Base-by-base conservation (phyloP, 108 stramenopile genomes). In the Schizochytrium sp. region DNA sequence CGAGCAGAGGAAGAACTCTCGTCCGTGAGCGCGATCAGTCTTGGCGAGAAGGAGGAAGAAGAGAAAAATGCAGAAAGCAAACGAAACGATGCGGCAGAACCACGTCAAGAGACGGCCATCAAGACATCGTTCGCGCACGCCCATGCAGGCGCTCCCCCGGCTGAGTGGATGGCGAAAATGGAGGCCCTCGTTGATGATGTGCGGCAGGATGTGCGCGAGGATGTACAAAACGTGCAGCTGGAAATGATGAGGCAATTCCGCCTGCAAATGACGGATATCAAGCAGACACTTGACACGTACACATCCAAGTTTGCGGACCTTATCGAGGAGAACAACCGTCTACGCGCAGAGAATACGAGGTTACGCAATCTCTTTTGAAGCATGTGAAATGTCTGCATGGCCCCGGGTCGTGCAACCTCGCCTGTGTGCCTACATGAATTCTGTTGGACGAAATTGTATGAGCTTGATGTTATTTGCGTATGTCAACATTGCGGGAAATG, bases 211-310 rank as follows among this genome's bases (percentile, higher is more conserved):
- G 45, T 83, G 45, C 76, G 76, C 16, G 76, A 53, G 23, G 76
- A 83, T 28, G 51, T 83, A 25, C 45, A 83, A 23, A 83, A 83
- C 28, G 76, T 83, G n/a, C 76, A 83, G 76, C 76, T 83, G 6
- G 76, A 83, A 34, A 83, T 83, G 76, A 83, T 83, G 76, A 43
- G 76, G 45, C 76, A 83, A 4, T 83, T 83, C 76, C 76, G 76
- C 25, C 76, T 83, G 6, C 76, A 83, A 23, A 83, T 83, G 76
- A 83, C 43, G 16, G 76, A 83, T 45, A 83, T 83, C 51, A 53
- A 23, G 51, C 45, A 53, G 48, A 53, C 51, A 43, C 76, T 83
- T 23, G 23, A 53, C 51, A 23, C 45, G n/a, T 83, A 53, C 51
- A 83, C 76, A 4, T 19, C 18, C 28, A 83, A 83, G 51, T 83